These are phyloP conservation scores for Endocarpon pusillum DNA, from an alignment of 495 filamentous ascomycete species.

Conservation along the genomic window DNA sequence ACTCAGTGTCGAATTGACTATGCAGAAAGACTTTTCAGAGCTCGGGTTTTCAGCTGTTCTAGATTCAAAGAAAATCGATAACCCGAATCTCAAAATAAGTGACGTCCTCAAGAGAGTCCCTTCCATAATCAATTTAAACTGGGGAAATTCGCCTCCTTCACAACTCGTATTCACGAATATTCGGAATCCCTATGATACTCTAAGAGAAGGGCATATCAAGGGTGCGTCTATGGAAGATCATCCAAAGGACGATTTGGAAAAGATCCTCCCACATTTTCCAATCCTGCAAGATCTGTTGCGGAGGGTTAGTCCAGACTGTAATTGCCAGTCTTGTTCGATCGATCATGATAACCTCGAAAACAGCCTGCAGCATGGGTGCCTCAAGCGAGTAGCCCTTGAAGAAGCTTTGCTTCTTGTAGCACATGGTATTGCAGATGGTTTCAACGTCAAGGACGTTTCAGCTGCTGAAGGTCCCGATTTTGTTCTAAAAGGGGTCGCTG, in stretches of 20 bases:
- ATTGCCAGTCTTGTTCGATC: neutral
- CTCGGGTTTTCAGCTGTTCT: neutral
- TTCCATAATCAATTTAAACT: neutral
- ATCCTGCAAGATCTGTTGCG: neutral
- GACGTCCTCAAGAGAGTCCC: neutral
- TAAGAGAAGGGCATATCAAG: neutral
- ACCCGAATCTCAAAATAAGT: neutral
- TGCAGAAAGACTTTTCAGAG: neutral
- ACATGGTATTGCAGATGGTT: neutral
- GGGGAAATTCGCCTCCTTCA: neutral
- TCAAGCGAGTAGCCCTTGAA: neutral
- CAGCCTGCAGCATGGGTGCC: neutral
- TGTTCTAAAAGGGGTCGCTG: neutral
- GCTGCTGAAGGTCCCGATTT: neutral
- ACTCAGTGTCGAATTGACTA: neutral
- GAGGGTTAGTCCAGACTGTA: neutral
- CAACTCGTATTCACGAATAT: neutral
- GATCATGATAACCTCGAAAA: neutral
- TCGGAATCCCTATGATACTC: neutral
- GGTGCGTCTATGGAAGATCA: neutral
- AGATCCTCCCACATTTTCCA: neutral
- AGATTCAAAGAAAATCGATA: neutral
- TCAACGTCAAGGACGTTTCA: neutral
- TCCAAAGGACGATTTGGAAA: neutral
- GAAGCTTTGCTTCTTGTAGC: neutral